Percentiles rank a stretch among this genome's conserved stretches.
phyloP scores from a whole-genome alignment of 1,284 basidiomycete genomes.

The Moniliella sp. region DNA sequence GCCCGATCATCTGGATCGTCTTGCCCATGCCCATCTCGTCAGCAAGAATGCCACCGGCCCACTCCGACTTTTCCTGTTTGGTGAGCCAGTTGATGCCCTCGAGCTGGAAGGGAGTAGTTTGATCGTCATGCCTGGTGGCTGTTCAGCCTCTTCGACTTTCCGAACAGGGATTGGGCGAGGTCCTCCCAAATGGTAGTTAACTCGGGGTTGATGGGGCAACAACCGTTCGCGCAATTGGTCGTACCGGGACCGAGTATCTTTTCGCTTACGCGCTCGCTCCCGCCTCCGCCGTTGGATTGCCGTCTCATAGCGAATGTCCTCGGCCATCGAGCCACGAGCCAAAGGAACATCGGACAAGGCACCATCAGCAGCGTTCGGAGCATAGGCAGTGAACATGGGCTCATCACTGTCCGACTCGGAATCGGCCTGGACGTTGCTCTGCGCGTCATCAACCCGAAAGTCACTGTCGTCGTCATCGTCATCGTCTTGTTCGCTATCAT shows the following conservation, averaged over 20 bases:
- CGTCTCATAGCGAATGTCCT: constrained; percentile 17
- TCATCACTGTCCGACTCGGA: neutral
- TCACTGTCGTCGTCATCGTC: constrained; percentile 5
- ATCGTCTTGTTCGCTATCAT: constrained; percentile 4
- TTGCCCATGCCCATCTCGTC: constrained; percentile 88
- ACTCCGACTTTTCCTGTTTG: constrained; percentile 66
- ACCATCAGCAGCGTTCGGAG: neutral
- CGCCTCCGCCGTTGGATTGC: constrained; percentile 15
- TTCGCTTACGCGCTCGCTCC: constrained; percentile 9
- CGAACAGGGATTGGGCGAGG: too few species aligned
- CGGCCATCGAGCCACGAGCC: constrained; percentile 3
- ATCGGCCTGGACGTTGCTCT: constrained; percentile 9
- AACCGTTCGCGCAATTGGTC: constrained; percentile 35
- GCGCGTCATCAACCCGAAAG: too few species aligned
- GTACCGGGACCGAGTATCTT: constrained; percentile 23
- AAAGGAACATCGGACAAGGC: too few species aligned
- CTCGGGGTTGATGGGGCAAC: neutral
- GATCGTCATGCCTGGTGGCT: constrained; percentile 50
- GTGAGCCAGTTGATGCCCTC: constrained; percentile 92
- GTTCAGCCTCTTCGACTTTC: constrained; percentile 35
- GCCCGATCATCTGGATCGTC: constrained; percentile 84
- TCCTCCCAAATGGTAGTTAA: too few species aligned
- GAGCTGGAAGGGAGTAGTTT: constrained; percentile 51
- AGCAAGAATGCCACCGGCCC: constrained; percentile 80
- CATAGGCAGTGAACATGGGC: constrained; percentile 1